Base-by-base conservation (phyloP, 1,139 yeast species). In the Yamadazyma epiphylla region DNA sequence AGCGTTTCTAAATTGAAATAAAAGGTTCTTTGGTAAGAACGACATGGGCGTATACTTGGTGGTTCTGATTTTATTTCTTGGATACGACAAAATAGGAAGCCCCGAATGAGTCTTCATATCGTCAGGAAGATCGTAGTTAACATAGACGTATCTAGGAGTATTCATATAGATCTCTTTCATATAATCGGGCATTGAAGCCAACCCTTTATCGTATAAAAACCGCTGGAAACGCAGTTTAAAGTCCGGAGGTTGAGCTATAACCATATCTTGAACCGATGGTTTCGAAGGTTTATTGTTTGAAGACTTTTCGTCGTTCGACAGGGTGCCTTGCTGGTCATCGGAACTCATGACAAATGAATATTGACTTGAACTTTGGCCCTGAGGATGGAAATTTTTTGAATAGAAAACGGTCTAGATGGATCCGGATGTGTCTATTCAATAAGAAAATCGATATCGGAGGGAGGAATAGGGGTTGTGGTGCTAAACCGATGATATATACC, bases 1-100 rank as follows among this genome's bases (percentile, higher is more conserved):
- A 28, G 74, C 63, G 41, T 75, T 75, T 27, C 63, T 61, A 47
- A 75, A 75, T 46, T 75, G 81, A 38, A 64, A 55, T 13, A 54
- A 45, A 19, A 76, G 51, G 42, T 74, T 74, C 47, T 72, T 74
- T 4, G 81, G 81, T 16, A 76, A 39, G 38, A 76, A 76, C 24
- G 70, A 53, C 28, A 75, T 40, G 3, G 80, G 80, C 2, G 81
- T 75, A 46, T 75, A 76, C 50, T 74, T 75, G 5, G 82, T 74
- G 4, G 81, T 74, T 53, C 80, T 63, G 35, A 75, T 87, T 58
- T 91, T 91, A 63, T 91, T 91, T 53, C 95, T 73, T 3, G 94
- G 80, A 53, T 81, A 91, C 10, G 50, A 42, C 8, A 59, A 49
- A 5, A 63, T 46, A 1, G 94, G 94, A 33, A 66, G 57, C 11